Evolutionary conservation across 2,329 filamentous ascomycete genomes (phyloP), one percentile per base, ranked within the genome.

Genomic region (Apiospora kogelbergensis): DNA sequence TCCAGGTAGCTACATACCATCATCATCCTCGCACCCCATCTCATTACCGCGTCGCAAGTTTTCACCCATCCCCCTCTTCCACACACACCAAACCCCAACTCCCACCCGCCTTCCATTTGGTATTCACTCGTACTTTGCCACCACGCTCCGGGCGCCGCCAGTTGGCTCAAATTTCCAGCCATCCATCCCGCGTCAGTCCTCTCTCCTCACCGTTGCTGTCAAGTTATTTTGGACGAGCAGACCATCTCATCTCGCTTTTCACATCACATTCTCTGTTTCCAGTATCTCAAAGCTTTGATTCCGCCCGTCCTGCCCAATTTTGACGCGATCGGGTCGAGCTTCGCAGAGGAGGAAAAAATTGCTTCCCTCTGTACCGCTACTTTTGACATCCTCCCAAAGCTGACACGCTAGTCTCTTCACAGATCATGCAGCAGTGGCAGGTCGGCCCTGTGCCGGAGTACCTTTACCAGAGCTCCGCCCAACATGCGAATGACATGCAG

Each of bases 371-470:
- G 53, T 60, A 60, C 53, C 53, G 53, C 53, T 60, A 60, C 53
- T 60, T 45, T 60, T 60, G 53, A 37, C 53, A 37, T 37, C 53
- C 42, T 45, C 76, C 40, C 78, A 60, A 60, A 60, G 53, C 53
- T 60, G 53, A 60, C 69, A 79, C 76, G 70, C 74, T 76, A 74
- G 72, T 76, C 75, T 76, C 72, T 67, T 71, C 73, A 71, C 76
- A 87, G 85, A 85, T 80, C 81, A 88, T 88, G 86, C 84, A 88
- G 82, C 85, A 88, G 81, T 88, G 86, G 86, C 85, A 88, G 80
- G 84, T 88, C 79, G 85, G 86, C 81, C 85, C 86, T 74, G 83
- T 88, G 80, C 86, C 86, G 81, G 85, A 87, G 80, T 87, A 87
- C 81, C 83, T 88, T 75, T 87, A 86, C 81, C 80, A 83, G 78